Base-by-base conservation (phyloP, 176 grass and related monocot genomes). In the Phoenix roebelenii region DNA sequence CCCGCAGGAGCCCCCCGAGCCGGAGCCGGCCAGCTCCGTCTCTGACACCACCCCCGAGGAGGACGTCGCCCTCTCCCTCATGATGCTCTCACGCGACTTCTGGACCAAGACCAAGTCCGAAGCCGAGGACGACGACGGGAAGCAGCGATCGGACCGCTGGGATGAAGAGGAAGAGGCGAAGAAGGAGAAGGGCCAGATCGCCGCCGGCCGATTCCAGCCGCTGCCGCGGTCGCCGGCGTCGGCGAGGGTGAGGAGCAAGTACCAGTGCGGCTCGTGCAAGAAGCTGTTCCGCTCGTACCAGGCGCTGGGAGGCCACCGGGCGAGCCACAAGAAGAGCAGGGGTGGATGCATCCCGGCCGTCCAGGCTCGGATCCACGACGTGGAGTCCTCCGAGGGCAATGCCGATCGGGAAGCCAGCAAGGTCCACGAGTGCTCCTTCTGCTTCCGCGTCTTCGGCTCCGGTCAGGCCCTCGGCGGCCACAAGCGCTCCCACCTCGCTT, bases 381-480 rank as follows among this genome's bases (percentile, higher is more conserved):
- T 44, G 10, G 35, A 44, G 35, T 44, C 35, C 35, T 44, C 9
- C 35, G 35, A 44, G 1, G 35, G 63, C 63, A 50, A 65, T 16
- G 63, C 49, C 49, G 48, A 65, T 50, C 51, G 23, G 10, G 49
- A 22, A 22, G 63, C 16, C 35, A 7, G 22, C 63, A 65, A 67
- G 16, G 57, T 64, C 18, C 80, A 89, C 55, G 49, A 63, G 54
- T 97, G 81, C 55, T 70, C 77, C 58, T 64, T 79, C 63, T 91
- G 92, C 81, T 59, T 32, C 44, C 78, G 79, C 59, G 65, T 72
- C 22, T 97, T 97, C 84, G 0, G 68, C 52, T 88, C 92, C 0
- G 80, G 79, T 3, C 84, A 97, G 55, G 87, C 92, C 26, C 83
- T 91, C 1, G 84, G 84, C 32, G 81, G 87, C 48, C 92, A 97